Conservation (phyloP, 2,329 filamentous ascomycete genomes). For the Coniella lustricola region DNA sequence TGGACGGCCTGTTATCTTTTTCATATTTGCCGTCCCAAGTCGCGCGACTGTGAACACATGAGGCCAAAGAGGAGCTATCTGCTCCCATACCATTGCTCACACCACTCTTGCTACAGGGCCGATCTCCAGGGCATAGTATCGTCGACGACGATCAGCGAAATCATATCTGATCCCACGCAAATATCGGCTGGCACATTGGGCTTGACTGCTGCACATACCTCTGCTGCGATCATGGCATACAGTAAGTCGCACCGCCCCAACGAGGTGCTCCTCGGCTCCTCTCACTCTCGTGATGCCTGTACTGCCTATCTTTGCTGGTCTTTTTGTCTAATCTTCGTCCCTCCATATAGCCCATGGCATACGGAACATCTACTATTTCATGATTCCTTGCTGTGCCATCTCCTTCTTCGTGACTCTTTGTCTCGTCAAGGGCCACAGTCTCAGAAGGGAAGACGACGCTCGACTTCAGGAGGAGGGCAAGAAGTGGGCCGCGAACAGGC, state of each 20-base stretch:
- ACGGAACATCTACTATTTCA: constrained; percentile 12
- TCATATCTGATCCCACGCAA: constrained; percentile 1
- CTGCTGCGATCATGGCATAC: constrained; percentile 6
- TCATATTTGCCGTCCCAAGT: not conserved
- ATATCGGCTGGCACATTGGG: constrained; percentile 2
- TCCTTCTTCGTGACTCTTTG: constrained; percentile 8
- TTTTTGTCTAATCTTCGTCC: too few relatives aligned
- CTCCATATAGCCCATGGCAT: constrained; percentile 9
- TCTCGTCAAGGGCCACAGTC: constrained; percentile 6
- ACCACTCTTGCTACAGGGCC: not conserved
- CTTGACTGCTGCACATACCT: not conserved
- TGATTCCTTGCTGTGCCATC: constrained; percentile 6
- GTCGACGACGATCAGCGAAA: not conserved
- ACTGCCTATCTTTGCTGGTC: too few relatives aligned
- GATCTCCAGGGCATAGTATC: not conserved
- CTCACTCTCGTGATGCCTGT: too few relatives aligned
- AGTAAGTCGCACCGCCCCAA: not conserved
- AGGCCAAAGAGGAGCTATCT: not conserved
- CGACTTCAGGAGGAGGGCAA: constrained; percentile 11
- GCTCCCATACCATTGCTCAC: not conserved
- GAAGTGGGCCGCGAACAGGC: constrained; percentile 1
- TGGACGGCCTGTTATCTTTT: too few relatives aligned
- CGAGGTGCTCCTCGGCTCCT: too few relatives aligned
- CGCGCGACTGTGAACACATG: too few relatives aligned
- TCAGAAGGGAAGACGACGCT: constrained; percentile 13